Conservation (phyloP, 2,329 filamentous ascomycete genomes). For the Trichoderma sp. region DNA sequence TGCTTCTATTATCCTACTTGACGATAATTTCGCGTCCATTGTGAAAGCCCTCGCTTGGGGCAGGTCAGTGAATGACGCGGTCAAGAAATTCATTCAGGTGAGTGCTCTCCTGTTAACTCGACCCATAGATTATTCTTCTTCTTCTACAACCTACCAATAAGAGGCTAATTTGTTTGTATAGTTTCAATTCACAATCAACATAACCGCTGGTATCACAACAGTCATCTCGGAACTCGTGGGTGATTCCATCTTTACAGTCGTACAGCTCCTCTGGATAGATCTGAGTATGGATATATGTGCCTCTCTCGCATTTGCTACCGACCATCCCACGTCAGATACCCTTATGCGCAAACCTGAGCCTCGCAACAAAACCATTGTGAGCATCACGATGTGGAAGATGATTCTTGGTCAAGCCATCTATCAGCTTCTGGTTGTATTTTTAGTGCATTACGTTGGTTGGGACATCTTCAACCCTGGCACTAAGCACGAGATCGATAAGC, state of each 20-base stretch:
- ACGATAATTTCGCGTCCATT: slow-evolving; percentile 68
- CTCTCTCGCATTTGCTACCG: slow-evolving; percentile 65
- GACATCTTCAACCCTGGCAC: slow-evolving; percentile 59
- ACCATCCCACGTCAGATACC: slow-evolving; percentile 60
- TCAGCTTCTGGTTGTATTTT: slow-evolving; percentile 65
- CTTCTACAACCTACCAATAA: no score
- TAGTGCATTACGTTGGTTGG: slow-evolving; percentile 64
- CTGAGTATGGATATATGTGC: slow-evolving; percentile 72
- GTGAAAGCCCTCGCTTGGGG: slow-evolving; percentile 66
- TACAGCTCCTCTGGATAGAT: slow-evolving; percentile 70
- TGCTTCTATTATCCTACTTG: slow-evolving; percentile 66
- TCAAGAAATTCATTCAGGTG: slow-evolving; percentile 66
- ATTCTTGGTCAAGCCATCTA: slow-evolving; percentile 80
- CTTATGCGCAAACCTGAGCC: slow-evolving; percentile 70
- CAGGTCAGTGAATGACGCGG: slow-evolving; percentile 65
- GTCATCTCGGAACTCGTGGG: slow-evolving; percentile 65
- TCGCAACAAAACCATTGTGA: slow-evolving; percentile 74
- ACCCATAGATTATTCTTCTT: not conserved
- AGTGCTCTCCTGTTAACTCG: slow-evolving; percentile 1
- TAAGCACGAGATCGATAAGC: slow-evolving; percentile 40
- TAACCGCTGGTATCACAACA: slow-evolving; percentile 66
- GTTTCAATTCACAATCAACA: slow-evolving; percentile 71
- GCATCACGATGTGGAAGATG: slow-evolving; percentile 85
- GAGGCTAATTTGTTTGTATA: slow-evolving; percentile 24
- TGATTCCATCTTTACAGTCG: slow-evolving; percentile 60